Evolutionary conservation across 2,329 filamentous ascomycete species (phyloP), one percentile per base, ranked within the genome.

Genomic region (Colletotrichum paranaense): DNA sequence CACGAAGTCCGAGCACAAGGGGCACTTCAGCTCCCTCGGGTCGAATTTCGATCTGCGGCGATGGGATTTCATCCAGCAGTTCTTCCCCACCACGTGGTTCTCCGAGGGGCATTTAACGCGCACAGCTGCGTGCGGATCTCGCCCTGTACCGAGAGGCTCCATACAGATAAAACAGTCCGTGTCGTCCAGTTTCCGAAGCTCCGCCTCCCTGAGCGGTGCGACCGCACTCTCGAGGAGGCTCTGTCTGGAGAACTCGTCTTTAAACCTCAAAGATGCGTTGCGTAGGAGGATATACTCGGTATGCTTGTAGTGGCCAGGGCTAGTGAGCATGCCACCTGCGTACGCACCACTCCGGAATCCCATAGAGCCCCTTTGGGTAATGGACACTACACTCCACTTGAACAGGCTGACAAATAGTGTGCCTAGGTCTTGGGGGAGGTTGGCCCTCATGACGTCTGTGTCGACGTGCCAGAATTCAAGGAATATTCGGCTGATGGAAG

Each of bases 1-100:
- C 11, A n/a, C 32, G 6, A 35, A 24, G 14, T 62, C 24, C 11
- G 14, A 35, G 64, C 64, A 67, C 4, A 32, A 60, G 12, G 60
- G 68, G 19, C 68, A 71, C 5, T 22, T 5, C 14, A 71, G 56
- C 19, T 55, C 67, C 16, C 58, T 12, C 52, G 22, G 16, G 38
- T 42, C 59, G 14, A 28, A 16, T 1, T 32, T 11, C 5, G 22
- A 11, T 16, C 28, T 62, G 30, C 12, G 16, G 5, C 71, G 55
- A 14, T 26, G 38, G 11, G 35, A 9, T 8, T 19, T 24, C 55
- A 56, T 66, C 67, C 60, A 73, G 62, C 71, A 73, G 2, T 62
- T 73, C 42, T 26, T 71, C 7, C 71, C 71, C 7, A 66, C 19
- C 2, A 24, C 7, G 28, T 73, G 71, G 19, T 35, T 9, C 19